Evolutionary conservation across 225 moss, liverwort and hornwort genomes (phyloP).

Genomic region (Sphagnum contortum): DNA sequence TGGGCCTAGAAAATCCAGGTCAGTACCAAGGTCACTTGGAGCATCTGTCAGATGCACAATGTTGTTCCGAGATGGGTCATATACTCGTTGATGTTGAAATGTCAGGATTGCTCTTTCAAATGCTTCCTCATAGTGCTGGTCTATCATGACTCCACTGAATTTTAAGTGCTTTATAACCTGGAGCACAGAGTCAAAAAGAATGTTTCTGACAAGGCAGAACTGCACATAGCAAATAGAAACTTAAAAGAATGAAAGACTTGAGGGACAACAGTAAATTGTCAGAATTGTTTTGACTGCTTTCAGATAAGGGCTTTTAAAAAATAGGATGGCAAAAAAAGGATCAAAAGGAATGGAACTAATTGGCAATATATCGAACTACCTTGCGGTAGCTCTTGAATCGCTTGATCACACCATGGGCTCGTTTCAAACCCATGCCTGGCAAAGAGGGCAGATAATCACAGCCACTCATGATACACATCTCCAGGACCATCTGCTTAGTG

Average conservation of each 20-base stretch:
- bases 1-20: constrained; percentile 87
- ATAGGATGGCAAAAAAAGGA: background rate
- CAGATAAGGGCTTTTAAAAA: too few species aligned
- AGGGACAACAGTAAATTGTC: too few species aligned
- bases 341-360: background rate
- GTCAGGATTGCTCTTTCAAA: constrained; percentile 78
- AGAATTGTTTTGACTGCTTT: too few species aligned
- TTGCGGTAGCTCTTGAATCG: constrained; percentile 67
- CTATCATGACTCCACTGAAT: constrained; percentile 61
- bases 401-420: constrained; percentile 67
- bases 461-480: constrained; percentile 96
- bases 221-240: too few species aligned
- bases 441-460: constrained; percentile 90
- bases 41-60: constrained; percentile 72
- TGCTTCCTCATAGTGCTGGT: constrained; percentile 62
- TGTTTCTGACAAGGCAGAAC: background rate
- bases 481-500: constrained; percentile 79
- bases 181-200: background rate
- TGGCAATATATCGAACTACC: constrained; percentile 22
- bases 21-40: constrained; percentile 35
- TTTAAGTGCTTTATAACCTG: constrained; percentile 89
- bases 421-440: constrained; percentile 90
- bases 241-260: too few species aligned
- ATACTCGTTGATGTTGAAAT: constrained; percentile 88
- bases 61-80: constrained; percentile 52